phyloP scores from a whole-genome alignment of 2,329 filamentous ascomycete genomes.

The Hypoxylon sp. region DNA sequence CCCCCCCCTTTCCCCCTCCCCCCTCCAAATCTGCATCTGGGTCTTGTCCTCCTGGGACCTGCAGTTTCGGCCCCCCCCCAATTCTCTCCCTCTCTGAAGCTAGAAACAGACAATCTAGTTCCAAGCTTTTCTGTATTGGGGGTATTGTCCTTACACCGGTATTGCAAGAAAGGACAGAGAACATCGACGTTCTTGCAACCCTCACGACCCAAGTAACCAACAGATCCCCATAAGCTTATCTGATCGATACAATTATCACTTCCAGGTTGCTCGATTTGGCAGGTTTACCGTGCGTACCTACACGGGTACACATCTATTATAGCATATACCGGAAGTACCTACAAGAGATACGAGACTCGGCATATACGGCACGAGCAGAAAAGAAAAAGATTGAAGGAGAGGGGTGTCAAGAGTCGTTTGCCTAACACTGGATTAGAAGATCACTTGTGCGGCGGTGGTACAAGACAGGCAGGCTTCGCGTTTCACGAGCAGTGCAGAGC shows the following conservation, averaged over 20 bases:
- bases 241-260: background rate
- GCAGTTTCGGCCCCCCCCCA: constrained; percentile 8
- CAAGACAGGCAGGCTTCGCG: constrained; percentile 12
- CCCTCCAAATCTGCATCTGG: constrained; percentile 33
- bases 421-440: constrained; percentile 12
- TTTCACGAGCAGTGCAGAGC: constrained; percentile 34
- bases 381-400: constrained; percentile 1
- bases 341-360: constrained; percentile 10
- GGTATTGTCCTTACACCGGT: background rate
- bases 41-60: constrained; percentile 27
- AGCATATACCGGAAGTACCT: background rate
- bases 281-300: background rate
- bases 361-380: constrained; percentile 4
- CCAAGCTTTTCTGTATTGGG: background rate
- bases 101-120: background rate
- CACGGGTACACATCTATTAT: constrained; percentile 7
- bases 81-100: background rate
- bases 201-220: background rate
- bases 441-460: constrained; percentile 29
- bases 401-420: constrained; percentile 18
- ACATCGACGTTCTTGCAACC: too few relatives aligned
- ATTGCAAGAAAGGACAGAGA: background rate
- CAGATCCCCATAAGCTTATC: constrained; percentile 12
- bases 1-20: too few relatives aligned
- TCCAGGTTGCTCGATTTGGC: background rate